Base-by-base conservation (phyloP, 208 protist genomes). In the Trypanosoma melophagium region DNA sequence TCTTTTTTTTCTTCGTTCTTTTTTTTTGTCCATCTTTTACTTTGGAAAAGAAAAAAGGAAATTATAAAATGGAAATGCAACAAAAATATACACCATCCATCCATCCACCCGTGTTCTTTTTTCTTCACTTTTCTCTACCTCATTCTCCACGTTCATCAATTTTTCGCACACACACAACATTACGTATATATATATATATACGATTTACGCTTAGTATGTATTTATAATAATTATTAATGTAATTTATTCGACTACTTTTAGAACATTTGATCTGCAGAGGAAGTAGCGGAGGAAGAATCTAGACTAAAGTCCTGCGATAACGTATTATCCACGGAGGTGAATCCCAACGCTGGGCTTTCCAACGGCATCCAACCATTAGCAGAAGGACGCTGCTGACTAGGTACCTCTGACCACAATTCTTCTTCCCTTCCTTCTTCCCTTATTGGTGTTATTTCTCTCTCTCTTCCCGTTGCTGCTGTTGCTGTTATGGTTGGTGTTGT, bases 221-320 rank as follows among this genome's bases (percentile, higher is more conserved):
- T 2, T 24, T 24, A 7, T 24, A 14, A 56, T 25, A 21, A 57
- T 31, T 25, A 57, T 31, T 25, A 28, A 41, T 8, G 3, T 57
- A 17, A 4, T 45, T 21, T 1, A 25, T 66, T 66, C 22, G 8
- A 21, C 49, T 66, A 16, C 52, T n/a, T 22, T 38, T 66, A 66
- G 40, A 84, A 86, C 56, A 85, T 80, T 16, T 77, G 89, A 21
- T 62, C 75, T 0, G 61, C 66, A 38, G 24, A 65, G 16, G 72
- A 84, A 2, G 72, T 71, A 16, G 69, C 61, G 60, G 72, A 71
- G 0, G 84, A 89, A n/a, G 79, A 72, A 49, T 86, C 80, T 17
- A 93, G 60, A 61, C 80, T 91, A 61, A 89, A 86, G 50, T 86
- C 77, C 68, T 84, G 83, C 3, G 80, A 74, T 7, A 88, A 60